A percentile compares a stretch with the other conserved stretches of the same genome.
Evolutionary conservation across 805 yeast genomes (phyloP).

Genomic region (Tetrapisispora fleetii): DNA sequence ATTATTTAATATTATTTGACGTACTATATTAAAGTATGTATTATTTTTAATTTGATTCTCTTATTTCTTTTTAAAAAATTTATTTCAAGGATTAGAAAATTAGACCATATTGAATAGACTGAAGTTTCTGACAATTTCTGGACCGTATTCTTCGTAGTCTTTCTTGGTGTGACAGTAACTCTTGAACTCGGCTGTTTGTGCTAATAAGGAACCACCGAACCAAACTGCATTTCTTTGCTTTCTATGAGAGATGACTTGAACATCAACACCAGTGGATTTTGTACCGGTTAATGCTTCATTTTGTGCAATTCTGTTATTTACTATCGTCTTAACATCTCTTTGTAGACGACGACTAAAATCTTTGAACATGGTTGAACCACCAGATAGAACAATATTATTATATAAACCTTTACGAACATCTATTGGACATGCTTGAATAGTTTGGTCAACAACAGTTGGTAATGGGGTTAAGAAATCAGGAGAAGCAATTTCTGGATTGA

Average conservation of each 20-base stretch:
- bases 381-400: constrained; percentile 89
- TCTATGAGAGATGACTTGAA: constrained; percentile 92
- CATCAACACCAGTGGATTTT: constrained; percentile 89
- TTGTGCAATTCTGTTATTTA: constrained; percentile 75
- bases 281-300: constrained; percentile 68
- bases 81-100: constrained; percentile 1
- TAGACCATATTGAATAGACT: constrained; percentile 88
- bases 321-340: constrained; percentile 81
- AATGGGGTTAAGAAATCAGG: constrained; percentile 92
- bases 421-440: constrained; percentile 89
- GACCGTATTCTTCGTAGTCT: constrained; percentile 97
- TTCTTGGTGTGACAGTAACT: constrained; percentile 94
- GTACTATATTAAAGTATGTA: neutral
- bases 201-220: constrained; percentile 96
- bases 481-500: constrained; percentile 94
- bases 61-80: neutral
- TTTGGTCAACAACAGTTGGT: constrained; percentile 92
- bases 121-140: constrained; percentile 94
- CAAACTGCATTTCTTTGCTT: constrained; percentile 98
- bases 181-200: constrained; percentile 94
- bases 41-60: neutral
- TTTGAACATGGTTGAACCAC: constrained; percentile 98
- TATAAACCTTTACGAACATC: constrained; percentile 96
- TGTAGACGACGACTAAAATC: constrained; percentile 97
- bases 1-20: neutral